Conservation (phyloP, 345 rosid species). For the Reutealis trisperma region DNA sequence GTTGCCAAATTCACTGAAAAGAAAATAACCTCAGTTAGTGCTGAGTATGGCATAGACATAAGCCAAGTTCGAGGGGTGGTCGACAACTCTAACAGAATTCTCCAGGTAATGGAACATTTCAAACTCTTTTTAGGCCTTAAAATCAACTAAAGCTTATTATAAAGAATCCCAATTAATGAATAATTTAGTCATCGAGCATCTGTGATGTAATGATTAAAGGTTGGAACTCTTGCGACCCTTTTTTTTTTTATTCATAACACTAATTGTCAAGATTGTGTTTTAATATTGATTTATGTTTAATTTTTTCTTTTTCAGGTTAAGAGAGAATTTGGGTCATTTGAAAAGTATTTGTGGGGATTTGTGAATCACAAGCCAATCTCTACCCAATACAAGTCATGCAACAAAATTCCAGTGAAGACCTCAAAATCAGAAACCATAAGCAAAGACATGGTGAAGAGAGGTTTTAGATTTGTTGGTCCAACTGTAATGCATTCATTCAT, state of each 20-base stretch:
- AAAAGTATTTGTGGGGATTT: conserved; percentile 62
- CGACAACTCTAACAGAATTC: conserved; percentile 56
- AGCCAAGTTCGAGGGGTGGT: conserved; percentile 58
- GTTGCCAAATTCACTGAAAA: conserved; percentile 51
- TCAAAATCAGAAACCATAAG: conserved; percentile 68
- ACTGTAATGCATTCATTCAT: conserved; percentile 62
- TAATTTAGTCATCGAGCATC: no score
- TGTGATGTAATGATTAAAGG: no score
- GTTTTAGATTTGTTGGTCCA: conserved; percentile 66
- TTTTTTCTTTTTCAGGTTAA: conserved; percentile 36
- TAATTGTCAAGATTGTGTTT: no score
- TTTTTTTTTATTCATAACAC: no score
- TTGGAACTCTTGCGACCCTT: no score
- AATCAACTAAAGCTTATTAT: no score
- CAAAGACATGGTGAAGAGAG: conserved; percentile 69
- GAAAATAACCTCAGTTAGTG: conserved; percentile 45
- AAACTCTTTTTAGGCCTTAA: no score
- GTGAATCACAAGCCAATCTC: conserved; percentile 48
- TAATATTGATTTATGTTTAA: no score
- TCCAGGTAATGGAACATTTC: conserved; percentile 35
- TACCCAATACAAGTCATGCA: conserved; percentile 49
- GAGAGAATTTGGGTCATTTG: conserved; percentile 54
- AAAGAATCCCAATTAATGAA: no score
- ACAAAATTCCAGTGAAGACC: conserved; percentile 63
- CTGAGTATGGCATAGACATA: conserved; percentile 46